Conservation (phyloP, 768 basidiomycete species). For the Trametopsis cervina region DNA sequence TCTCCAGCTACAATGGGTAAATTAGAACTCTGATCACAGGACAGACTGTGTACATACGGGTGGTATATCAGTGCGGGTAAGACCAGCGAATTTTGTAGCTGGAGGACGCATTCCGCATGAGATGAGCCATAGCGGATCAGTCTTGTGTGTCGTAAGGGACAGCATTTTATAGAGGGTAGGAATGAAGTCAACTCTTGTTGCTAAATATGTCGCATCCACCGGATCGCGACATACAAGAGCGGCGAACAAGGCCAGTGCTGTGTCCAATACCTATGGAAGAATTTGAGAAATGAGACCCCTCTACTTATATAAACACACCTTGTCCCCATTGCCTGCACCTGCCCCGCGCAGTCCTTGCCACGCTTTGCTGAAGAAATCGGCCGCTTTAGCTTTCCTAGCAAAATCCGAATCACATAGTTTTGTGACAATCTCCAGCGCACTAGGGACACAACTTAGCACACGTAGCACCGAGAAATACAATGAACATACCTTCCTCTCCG, state of each 20-base stretch:
- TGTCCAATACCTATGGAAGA: conserved; percentile 51
- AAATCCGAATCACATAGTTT: conserved; percentile 74
- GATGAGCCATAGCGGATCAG: conserved; percentile 46
- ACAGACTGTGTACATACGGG: conserved; percentile 34
- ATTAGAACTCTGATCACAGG: not conserved
- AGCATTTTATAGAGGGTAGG: conserved; percentile 22
- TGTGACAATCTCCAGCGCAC: conserved; percentile 69
- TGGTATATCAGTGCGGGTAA: conserved; percentile 51
- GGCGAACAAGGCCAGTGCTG: conserved; percentile 53
- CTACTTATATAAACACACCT: conserved; percentile 32
- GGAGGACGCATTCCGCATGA: conserved; percentile 28
- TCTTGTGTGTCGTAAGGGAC: conserved; percentile 15
- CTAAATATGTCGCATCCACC: conserved; percentile 48
- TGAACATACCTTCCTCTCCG: conserved; percentile 57
- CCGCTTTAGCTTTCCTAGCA: conserved; percentile 69
- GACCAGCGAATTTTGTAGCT: conserved; percentile 43
- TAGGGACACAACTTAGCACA: conserved; percentile 21
- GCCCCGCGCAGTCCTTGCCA: conserved; percentile 61
- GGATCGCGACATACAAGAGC: conserved; percentile 57
- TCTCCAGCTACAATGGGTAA: conserved; percentile 2
- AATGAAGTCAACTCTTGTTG: conserved; percentile 27
- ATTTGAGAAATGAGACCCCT: not conserved
- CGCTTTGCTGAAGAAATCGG: conserved; percentile 62
- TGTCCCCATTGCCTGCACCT: conserved; percentile 55
- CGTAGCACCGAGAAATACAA: not conserved